phyloP scores from a whole-genome alignment of 176 grass and related monocot genomes.

The Paspalum vaginatum region DNA sequence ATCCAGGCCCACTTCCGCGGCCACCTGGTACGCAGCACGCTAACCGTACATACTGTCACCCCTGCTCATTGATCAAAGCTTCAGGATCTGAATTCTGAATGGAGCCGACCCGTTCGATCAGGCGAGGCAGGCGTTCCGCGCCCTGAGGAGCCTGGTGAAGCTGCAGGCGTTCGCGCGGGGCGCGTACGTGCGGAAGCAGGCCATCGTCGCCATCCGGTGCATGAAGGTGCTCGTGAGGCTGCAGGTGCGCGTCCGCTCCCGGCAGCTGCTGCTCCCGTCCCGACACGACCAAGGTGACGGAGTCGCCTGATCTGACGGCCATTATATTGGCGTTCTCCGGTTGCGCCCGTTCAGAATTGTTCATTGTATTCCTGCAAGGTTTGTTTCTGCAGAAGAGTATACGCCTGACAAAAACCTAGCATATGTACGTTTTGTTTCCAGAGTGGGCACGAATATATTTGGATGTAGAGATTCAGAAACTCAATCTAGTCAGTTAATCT shows the following conservation, averaged over 20 bases:
- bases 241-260: slow-evolving; percentile 38
- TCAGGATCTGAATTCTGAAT: background rate
- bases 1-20: slow-evolving; percentile 50
- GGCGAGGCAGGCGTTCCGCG: slow-evolving; percentile 39
- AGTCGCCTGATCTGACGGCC: background rate
- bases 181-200: slow-evolving; percentile 40
- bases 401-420: background rate
- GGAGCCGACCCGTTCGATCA: background rate
- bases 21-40: slow-evolving; percentile 39
- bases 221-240: slow-evolving; percentile 52
- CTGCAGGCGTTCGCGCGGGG: slow-evolving; percentile 55
- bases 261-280: slow-evolving; percentile 23
- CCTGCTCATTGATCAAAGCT: background rate
- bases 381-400: background rate
- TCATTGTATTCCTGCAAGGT: background rate
- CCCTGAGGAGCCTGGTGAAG: slow-evolving; percentile 51
- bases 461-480: background rate
- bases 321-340: background rate
- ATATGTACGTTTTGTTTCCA: background rate
- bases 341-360: background rate
- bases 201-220: slow-evolving; percentile 28
- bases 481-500: background rate
- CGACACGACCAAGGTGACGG: background rate
- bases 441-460: background rate
- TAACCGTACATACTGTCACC: too few species aligned